phyloP scores from a whole-genome alignment of 1,284 basidiomycete species.

The Fomitopsis pinicola region DNA sequence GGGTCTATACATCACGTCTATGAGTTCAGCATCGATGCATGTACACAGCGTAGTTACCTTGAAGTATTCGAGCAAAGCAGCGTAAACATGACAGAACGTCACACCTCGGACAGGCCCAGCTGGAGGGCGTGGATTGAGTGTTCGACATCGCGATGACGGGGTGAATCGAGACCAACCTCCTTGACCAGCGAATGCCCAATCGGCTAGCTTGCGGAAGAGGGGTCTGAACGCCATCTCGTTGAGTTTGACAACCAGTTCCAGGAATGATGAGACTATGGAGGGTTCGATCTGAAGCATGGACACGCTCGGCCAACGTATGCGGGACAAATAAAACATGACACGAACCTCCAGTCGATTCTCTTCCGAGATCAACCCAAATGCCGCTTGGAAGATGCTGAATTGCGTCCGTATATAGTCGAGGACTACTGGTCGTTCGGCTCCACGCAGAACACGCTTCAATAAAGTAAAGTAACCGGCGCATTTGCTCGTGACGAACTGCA shows the following conservation, averaged over 20 bases:
- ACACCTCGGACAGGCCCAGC: constrained; percentile 45
- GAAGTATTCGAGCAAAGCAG: constrained; percentile 77
- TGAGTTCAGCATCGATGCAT: neutral
- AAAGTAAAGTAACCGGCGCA: constrained; percentile 63
- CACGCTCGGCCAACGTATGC: neutral
- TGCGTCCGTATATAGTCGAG: constrained; percentile 67
- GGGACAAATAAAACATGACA: neutral
- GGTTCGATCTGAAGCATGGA: constrained; percentile 43
- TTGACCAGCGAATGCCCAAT: constrained; percentile 84
- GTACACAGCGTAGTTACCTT: constrained; percentile 46
- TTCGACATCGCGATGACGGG: neutral
- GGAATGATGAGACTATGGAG: constrained; percentile 71
- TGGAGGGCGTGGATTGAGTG: neutral
- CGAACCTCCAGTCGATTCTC: constrained; percentile 20
- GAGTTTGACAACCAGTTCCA: constrained; percentile 88
- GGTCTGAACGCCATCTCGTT: constrained; percentile 94
- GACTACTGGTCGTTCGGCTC: constrained; percentile 62
- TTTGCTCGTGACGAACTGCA: constrained; percentile 12
- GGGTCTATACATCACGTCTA: constrained; percentile 41
- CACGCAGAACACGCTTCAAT: constrained; percentile 60
- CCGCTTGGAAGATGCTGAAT: constrained; percentile 82
- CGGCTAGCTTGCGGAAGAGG: constrained; percentile 87
- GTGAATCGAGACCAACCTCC: constrained; percentile 35
- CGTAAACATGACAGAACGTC: constrained; percentile 73
- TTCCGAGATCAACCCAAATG: constrained; percentile 61